Evolutionary conservation across 139 green algal genomes (phyloP).

Genomic region (Zygnema circumcarinatum): DNA sequence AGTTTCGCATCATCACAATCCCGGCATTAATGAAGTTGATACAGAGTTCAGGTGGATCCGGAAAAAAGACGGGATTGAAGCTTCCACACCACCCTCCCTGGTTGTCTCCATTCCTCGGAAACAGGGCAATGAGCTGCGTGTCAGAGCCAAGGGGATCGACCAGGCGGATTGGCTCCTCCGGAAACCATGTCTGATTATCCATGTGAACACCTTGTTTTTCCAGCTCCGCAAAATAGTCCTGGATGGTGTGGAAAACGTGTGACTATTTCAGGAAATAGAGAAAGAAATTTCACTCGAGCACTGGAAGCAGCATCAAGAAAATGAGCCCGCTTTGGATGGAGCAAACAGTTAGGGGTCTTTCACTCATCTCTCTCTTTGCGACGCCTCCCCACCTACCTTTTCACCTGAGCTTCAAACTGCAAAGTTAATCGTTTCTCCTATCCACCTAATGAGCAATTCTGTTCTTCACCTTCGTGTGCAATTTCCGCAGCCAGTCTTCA

Average conservation of each 20-base stretch:
- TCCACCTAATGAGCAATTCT: neutral
- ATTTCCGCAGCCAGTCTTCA: neutral
- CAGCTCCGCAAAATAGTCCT: neutral
- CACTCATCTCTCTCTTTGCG: too few species aligned
- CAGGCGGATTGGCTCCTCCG: slow-evolving; percentile 4
- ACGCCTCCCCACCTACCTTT: too few species aligned
- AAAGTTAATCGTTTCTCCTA: neutral
- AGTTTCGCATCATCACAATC: slow-evolving; percentile 7
- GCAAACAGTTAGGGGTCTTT: too few species aligned
- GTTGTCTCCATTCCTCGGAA: slow-evolving; percentile 9
- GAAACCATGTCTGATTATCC: slow-evolving; percentile 26
- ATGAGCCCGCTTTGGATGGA: too few species aligned
- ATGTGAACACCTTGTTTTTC: neutral
- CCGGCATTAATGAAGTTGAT: neutral
- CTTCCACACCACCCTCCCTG: neutral
- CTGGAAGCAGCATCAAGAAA: too few species aligned
- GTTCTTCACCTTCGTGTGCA: neutral
- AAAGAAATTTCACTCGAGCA: too few species aligned
- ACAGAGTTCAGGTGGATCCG: neutral
- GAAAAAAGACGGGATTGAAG: neutral
- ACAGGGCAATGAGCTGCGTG: slow-evolving; percentile 16
- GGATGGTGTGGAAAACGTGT: too few species aligned
- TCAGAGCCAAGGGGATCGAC: neutral
- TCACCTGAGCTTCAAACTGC: neutral
- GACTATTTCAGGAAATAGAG: too few species aligned